A percentile compares a stretch with the other conserved stretches of the same genome.
phyloP scores from a whole-genome alignment of 2,329 filamentous ascomycete species.

The Diaporthe caulivora region DNA sequence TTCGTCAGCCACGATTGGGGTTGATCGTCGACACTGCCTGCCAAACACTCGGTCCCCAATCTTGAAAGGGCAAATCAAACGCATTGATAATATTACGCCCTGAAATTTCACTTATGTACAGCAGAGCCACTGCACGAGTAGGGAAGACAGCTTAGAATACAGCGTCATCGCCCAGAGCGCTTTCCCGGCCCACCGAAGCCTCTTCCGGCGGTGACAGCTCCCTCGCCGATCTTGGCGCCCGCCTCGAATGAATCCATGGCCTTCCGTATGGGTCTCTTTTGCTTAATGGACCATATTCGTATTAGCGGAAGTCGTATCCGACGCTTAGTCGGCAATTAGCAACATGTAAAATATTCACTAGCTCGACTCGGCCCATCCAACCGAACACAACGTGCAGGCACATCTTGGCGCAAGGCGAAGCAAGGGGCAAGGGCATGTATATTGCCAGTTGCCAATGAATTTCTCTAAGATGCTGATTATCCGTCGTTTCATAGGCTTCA shows the following conservation, averaged over 20 bases:
- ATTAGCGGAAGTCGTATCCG: background rate
- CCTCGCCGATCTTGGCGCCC: background rate
- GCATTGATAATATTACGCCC: background rate
- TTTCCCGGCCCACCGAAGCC: background rate
- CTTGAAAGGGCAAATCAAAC: too few species aligned
- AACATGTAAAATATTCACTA: constrained; percentile 5
- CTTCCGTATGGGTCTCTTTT: background rate
- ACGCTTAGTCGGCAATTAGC: background rate
- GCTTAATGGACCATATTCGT: background rate
- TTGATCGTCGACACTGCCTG: background rate
- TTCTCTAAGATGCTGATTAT: background rate
- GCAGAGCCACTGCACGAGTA: background rate
- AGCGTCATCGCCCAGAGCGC: too few species aligned
- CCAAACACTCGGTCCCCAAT: too few species aligned
- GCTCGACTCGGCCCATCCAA: background rate
- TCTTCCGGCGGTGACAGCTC: background rate
- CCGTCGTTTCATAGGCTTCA: background rate
- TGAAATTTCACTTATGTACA: background rate
- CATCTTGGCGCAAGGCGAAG: constrained; percentile 2
- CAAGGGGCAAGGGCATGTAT: background rate
- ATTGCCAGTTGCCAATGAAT: background rate
- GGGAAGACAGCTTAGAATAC: too few species aligned
- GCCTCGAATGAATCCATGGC: background rate
- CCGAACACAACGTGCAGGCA: constrained; percentile 11
- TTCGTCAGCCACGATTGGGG: background rate